Conservation (phyloP, 805 yeast genomes). For the Metschnikowia koreensis region DNA sequence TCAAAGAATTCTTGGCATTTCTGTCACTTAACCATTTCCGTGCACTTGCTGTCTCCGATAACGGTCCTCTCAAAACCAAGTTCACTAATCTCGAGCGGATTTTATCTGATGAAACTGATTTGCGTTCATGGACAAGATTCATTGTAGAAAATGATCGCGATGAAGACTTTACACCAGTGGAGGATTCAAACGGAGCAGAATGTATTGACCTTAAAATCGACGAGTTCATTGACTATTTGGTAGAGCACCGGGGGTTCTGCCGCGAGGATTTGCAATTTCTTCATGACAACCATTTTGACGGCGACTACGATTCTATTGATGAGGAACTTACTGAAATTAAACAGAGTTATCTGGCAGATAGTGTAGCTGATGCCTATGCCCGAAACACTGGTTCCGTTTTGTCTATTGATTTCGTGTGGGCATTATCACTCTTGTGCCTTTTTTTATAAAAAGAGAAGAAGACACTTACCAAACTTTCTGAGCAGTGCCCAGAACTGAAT, state of each 20-base stretch:
- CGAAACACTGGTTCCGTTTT: not conserved
- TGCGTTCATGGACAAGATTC: constrained; percentile 27
- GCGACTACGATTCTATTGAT: constrained; percentile 40
- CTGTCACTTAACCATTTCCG: constrained; percentile 12
- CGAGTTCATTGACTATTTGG: constrained; percentile 32
- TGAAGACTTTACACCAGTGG: constrained; percentile 9
- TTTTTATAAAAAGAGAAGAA: not conserved
- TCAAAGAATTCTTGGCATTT: constrained; percentile 24
- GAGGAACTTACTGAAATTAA: constrained; percentile 32
- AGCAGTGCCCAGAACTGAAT: too few species aligned
- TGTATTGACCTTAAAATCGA: constrained; percentile 24
- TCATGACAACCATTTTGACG: constrained; percentile 27
- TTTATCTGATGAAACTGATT: constrained; percentile 22
- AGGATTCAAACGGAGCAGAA: constrained; percentile 8
- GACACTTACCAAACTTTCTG: too few species aligned
- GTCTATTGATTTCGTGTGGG: not conserved
- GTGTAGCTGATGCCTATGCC: not conserved
- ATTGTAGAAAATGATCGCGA: constrained; percentile 20
- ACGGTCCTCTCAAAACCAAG: constrained; percentile 22
- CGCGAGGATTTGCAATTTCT: constrained; percentile 29
- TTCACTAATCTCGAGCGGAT: constrained; percentile 29
- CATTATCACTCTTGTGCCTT: not conserved
- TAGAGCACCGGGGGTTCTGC: constrained; percentile 27
- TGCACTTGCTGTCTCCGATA: constrained; percentile 8
- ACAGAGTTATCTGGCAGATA: not conserved